Conservation (phyloP, 768 basidiomycete genomes). For the Mycena chlorophos region DNA sequence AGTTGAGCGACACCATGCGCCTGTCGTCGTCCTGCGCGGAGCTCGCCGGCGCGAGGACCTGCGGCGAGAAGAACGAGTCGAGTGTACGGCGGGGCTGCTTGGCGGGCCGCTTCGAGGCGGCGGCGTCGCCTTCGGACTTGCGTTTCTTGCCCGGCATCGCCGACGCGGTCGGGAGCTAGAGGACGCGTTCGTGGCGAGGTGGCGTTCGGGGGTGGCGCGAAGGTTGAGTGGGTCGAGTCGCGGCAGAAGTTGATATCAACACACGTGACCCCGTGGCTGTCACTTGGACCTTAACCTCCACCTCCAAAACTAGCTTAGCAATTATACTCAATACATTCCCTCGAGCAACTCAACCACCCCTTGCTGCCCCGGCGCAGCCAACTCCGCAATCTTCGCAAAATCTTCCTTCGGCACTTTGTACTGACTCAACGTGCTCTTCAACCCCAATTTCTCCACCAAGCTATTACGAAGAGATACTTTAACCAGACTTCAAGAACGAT, state of each 20-base stretch:
- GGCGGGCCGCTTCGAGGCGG: constrained; percentile 12
- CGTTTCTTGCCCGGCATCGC: constrained; percentile 14
- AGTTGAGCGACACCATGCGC: constrained; percentile 19
- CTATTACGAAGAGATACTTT: constrained; percentile 33
- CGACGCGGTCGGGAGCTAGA: not conserved
- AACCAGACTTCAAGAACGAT: not conserved
- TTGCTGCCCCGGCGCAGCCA: not conserved
- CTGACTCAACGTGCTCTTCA: constrained; percentile 56
- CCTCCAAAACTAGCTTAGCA: too few species aligned
- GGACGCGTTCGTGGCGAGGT: too few species aligned
- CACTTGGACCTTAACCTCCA: too few species aligned
- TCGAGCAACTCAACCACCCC: constrained; percentile 53
- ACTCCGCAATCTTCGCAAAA: constrained; percentile 51
- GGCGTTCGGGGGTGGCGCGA: too few species aligned
- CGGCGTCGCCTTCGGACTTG: constrained; percentile 11
- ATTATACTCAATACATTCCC: constrained; percentile 43
- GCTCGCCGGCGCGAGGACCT: constrained; percentile 17
- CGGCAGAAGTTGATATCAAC: too few species aligned
- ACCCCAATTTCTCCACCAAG: constrained; percentile 58
- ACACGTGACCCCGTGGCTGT: too few species aligned
- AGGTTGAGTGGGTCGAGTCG: too few species aligned
- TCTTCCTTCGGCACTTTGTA: constrained; percentile 66
- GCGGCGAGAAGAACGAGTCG: constrained; percentile 19
- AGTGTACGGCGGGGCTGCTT: constrained; percentile 16
- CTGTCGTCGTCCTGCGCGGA: constrained; percentile 17